Evolutionary conservation across 2,329 filamentous ascomycete genomes (phyloP), one percentile per base, ranked within the genome.

Genomic region (Pyricularia sp.): DNA sequence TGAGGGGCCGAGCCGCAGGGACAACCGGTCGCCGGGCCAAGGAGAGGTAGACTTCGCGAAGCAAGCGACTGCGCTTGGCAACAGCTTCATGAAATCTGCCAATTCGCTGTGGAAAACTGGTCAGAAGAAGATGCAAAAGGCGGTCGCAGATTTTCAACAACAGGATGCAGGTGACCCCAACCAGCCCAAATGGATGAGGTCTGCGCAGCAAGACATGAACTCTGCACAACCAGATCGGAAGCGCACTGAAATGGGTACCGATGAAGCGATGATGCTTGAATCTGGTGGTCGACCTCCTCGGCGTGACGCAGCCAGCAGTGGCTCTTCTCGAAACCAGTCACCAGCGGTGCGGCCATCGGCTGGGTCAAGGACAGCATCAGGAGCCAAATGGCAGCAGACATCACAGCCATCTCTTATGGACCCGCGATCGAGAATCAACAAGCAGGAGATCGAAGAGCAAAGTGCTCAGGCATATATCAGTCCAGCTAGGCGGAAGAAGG

Each of bases 121-220:
- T 0, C 92, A 94, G 76, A 99, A 97, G 79, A 94, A 92, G 77
- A 87, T 98, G 69, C 93, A 97, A 75, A 93, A 95, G 78, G 94
- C 93, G 4, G 92, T 98, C 42, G 89, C 93, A 10, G 95, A 99
- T 20, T 91, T 98, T 70, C 87, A 90, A 72, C 83, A 86, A 70
- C 87, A 90, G 71, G 84, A 87, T 71, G 85, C 85, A 61, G 90
- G 89, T 30, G 93, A 97, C 75, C 84, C 91, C 2, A 92, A 78
- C 75, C 92, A 97, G 76, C 95, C 95, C 0, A 95, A 92, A 76
- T 99, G 95, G 95, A 97, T 99, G 94, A 89, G 91, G 73, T 91
- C 94, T 69, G 85, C 88, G 63, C 79, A 82, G 69, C 58, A 61
- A 7, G 81, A 84, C 2, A 79, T 78, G 50, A 23, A 61, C 10